These are phyloP conservation scores for Starmerella kuoi DNA, from an alignment of 805 yeast genomes.

Conservation along the genomic window DNA sequence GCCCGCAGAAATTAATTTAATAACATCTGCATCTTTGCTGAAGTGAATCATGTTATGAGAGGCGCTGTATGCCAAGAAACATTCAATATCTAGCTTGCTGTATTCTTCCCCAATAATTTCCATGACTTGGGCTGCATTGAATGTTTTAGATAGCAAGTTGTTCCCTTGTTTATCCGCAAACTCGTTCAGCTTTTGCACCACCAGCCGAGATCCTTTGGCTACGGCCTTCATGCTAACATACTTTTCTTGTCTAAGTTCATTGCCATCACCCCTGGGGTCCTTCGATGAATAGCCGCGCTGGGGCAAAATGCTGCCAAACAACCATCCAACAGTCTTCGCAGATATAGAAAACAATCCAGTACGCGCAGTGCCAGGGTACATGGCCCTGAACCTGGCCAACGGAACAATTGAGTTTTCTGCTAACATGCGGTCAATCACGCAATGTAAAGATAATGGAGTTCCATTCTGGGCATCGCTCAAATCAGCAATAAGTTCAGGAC, in stretches of 20 bases:
- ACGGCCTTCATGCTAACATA: slow-evolving; percentile 22
- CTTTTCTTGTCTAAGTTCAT: slow-evolving; percentile 20
- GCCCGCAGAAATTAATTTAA: slow-evolving; percentile 18
- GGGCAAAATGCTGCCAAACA: slow-evolving; percentile 11
- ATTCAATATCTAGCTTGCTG: slow-evolving; percentile 21
- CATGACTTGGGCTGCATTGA: slow-evolving; percentile 1
- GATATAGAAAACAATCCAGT: neutral
- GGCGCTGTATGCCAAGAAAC: slow-evolving; percentile 21
- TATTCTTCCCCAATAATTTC: slow-evolving; percentile 15
- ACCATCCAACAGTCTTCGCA: slow-evolving; percentile 11
- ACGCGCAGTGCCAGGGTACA: slow-evolving; percentile 14
- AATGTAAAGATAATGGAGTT: slow-evolving; percentile 26
- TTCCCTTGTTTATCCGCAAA: slow-evolving; percentile 9
- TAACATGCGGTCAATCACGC: slow-evolving; percentile 26
- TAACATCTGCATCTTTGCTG: slow-evolving; percentile 12
- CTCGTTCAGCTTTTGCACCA: slow-evolving; percentile 6
- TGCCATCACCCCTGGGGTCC: slow-evolving; percentile 15
- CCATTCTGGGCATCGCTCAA: slow-evolving; percentile 25
- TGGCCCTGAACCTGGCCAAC: slow-evolving; percentile 14
- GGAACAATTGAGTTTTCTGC: slow-evolving; percentile 23
- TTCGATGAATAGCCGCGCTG: slow-evolving; percentile 21
- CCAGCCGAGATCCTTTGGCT: slow-evolving; percentile 11
- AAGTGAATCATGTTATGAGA: slow-evolving; percentile 20
- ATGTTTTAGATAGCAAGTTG: slow-evolving; percentile 7
- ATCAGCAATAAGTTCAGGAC: slow-evolving; percentile 19